Conservation (phyloP, 2,329 filamentous ascomycete species). For the Ophiostoma quercus region DNA sequence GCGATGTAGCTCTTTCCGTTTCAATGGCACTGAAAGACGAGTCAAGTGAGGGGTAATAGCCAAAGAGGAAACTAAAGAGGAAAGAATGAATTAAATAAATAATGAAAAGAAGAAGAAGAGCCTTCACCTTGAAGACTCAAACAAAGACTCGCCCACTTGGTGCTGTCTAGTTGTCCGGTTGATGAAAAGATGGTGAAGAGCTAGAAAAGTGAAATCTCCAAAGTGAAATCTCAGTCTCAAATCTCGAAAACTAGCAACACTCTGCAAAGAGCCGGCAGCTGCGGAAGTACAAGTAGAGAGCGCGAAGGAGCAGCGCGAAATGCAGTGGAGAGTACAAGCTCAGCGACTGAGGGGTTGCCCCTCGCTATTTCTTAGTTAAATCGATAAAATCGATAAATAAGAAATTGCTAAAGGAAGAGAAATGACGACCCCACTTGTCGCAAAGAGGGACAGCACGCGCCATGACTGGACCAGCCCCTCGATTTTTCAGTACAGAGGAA, state of each 20-base stretch:
- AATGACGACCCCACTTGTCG: constrained; percentile 9
- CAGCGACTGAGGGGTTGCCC: constrained; percentile 15
- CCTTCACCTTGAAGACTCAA: background rate
- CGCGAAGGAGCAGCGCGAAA: background rate
- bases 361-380: background rate
- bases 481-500: background rate
- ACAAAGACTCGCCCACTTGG: background rate
- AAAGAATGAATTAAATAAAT: no score
- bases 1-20: background rate
- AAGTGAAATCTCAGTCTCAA: background rate
- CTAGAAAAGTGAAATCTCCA: no score
- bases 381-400: background rate
- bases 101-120: background rate
- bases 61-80: no score
- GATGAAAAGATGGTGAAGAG: background rate
- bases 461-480: constrained; percentile 14
- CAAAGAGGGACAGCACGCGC: constrained; percentile 12
- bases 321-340: background rate
- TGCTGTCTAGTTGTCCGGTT: constrained; percentile 7
- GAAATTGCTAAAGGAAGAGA: background rate
- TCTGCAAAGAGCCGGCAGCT: background rate
- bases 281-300: constrained; percentile 12
- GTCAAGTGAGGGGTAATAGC: background rate
- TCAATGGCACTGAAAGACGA: background rate
- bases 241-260: no score